Evolutionary conservation across 805 yeast genomes (phyloP).

Genomic region (Barnettozyma populi): DNA sequence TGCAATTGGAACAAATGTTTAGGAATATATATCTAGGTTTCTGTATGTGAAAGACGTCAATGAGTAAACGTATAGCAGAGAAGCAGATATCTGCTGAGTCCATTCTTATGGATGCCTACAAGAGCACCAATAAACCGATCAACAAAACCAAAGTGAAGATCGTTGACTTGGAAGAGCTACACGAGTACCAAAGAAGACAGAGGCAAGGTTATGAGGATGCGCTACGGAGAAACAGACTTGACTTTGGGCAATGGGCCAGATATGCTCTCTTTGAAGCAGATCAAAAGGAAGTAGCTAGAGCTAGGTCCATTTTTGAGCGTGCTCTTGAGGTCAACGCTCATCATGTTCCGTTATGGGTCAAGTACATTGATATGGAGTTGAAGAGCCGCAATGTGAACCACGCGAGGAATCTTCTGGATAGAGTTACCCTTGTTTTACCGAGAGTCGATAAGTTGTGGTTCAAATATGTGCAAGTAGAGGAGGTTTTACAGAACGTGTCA

Average conservation of each 20-base stretch:
- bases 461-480: slow-evolving; percentile 77
- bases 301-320: slow-evolving; percentile 83
- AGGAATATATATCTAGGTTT: neutral
- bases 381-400: slow-evolving; percentile 71
- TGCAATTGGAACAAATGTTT: neutral
- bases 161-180: slow-evolving; percentile 74
- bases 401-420: slow-evolving; percentile 77
- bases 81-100: slow-evolving; percentile 60
- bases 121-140: slow-evolving; percentile 35
- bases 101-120: slow-evolving; percentile 57
- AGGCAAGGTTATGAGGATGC: slow-evolving; percentile 83
- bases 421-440: slow-evolving; percentile 73
- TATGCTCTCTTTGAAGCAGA: slow-evolving; percentile 86
- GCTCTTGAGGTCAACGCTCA: slow-evolving; percentile 73
- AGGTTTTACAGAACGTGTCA: slow-evolving; percentile 56
- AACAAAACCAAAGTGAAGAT: slow-evolving; percentile 44
- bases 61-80: neutral
- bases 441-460: slow-evolving; percentile 84
- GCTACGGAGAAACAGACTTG: slow-evolving; percentile 76
- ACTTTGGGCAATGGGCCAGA: slow-evolving; percentile 84
- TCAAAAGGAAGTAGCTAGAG: slow-evolving; percentile 72
- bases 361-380: slow-evolving; percentile 76
- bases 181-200: slow-evolving; percentile 68
- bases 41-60: neutral
- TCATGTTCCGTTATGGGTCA: slow-evolving; percentile 79